Conservation (phyloP, 129 eudicot species). For the Logfia minima region DNA sequence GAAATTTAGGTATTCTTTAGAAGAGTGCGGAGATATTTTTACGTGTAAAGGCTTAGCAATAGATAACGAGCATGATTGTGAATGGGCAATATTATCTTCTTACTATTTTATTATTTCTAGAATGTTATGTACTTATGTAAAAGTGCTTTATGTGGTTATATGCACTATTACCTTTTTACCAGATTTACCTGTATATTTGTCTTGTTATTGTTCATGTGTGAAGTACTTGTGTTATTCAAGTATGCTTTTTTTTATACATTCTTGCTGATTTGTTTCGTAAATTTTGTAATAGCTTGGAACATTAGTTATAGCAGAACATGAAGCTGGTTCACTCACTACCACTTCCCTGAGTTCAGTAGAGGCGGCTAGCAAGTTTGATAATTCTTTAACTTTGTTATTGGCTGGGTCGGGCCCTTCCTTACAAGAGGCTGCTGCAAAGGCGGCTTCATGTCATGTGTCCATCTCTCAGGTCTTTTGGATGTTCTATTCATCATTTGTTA, state of each 20-base stretch:
- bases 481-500: not conserved
- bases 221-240: slow-evolving; percentile 7
- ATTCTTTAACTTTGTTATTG: slow-evolving; percentile 65
- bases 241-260: not conserved
- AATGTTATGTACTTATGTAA: not conserved
- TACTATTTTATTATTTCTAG: not conserved
- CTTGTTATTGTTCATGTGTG: not conserved
- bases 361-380: slow-evolving; percentile 74
- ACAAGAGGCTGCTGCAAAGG: slow-evolving; percentile 78
- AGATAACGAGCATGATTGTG: too few relatives aligned
- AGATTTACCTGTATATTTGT: not conserved
- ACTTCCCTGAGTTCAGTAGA: slow-evolving; percentile 75
- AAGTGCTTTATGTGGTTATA: not conserved
- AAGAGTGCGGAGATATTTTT: too few relatives aligned
- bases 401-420: slow-evolving; percentile 90
- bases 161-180: not conserved
- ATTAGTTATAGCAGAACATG: slow-evolving; percentile 89
- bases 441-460: slow-evolving; percentile 86
- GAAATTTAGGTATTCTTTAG: too few relatives aligned
- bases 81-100: not conserved
- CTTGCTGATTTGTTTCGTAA: slow-evolving; percentile 4
- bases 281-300: slow-evolving; percentile 65
- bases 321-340: slow-evolving; percentile 68
- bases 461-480: slow-evolving; percentile 59
- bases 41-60: too few relatives aligned